Evolutionary conservation across 2,329 filamentous ascomycete species (phyloP), one percentile per base, ranked within the genome.

Genomic region (Curvularia sp.): DNA sequence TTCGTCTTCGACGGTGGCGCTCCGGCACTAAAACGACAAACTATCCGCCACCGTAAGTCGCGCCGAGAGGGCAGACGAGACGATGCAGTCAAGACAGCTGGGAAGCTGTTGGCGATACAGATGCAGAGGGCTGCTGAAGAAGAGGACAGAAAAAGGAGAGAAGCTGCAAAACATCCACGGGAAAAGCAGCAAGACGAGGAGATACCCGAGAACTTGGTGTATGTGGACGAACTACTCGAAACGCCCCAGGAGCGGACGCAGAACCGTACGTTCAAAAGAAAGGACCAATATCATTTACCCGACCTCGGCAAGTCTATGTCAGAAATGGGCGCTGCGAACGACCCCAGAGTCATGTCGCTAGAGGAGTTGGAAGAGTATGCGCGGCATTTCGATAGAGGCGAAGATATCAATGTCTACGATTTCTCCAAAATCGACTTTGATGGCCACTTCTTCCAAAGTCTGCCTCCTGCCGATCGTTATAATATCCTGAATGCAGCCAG

Each of bases 371-470:
- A 98, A 78, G 89, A 94, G 65, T 99, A 99, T 74, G 94, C 96
- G 3, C 84, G 89, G 50, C 93, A 98, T 64, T 98, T 98, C 70
- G 87, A 97, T 70, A 87, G 87, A 60, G 95, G 95, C 53, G 93
- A 98, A 77, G 94, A 98, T 74, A 90, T 98, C 74, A 82, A 82
- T 57, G 79, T 83, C 5, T 98, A 98, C 77, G 94, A 98, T 78
- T 99, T 99, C 74, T 96, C 91, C 73, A 98, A 98, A 78, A 99
- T 99, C 68, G 95, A 99, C 74, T 99, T 98, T 70, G 91, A 98
- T 65, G 92, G 93, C 65, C 88, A 94, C 12, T 99, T 99, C 78
- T 99, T 99, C 80, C 87, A 90, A 74, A 97, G 92, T 74, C 79
- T 99, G 56, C 95, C 96, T 0, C 84, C 93, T 1, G 89, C 89